Conservation (phyloP, 2,329 filamentous ascomycete species). For the Colletotrichum camelliae region DNA sequence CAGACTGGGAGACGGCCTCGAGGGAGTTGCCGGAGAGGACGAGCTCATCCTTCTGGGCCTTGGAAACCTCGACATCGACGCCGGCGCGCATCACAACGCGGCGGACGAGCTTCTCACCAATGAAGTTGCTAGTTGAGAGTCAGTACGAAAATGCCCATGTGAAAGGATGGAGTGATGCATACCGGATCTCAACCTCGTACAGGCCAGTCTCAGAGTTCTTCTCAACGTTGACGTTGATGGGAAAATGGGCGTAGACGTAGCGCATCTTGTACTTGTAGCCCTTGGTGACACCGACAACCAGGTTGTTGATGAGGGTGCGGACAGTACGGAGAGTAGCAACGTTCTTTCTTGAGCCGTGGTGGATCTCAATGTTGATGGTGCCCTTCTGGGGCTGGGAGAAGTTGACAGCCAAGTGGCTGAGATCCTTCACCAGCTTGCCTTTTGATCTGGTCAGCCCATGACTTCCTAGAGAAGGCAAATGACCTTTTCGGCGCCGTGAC, state of each 20-base stretch:
- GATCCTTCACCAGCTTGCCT: conserved; percentile 97
- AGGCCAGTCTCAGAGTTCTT: conserved; percentile 91
- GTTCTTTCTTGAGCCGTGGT: conserved; percentile 98
- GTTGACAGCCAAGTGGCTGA: conserved; percentile 94
- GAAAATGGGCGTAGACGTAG: conserved; percentile 99
- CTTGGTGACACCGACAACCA: conserved; percentile 98
- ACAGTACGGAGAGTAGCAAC: conserved; percentile 98
- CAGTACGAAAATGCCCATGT: background rate
- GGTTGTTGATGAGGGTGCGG: conserved; percentile 97
- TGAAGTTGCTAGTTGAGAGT: conserved; percentile 77
- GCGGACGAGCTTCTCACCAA: conserved; percentile 99
- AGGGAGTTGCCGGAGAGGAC: conserved; percentile 92
- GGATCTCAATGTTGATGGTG: conserved; percentile 94
- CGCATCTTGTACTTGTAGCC: conserved; percentile 99
- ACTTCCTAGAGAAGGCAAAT: conserved; percentile 12
- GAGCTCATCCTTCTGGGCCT: conserved; percentile 97
- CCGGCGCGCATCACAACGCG: conserved; percentile 86
- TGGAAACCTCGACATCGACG: conserved; percentile 88
- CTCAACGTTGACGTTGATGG: conserved; percentile 99
- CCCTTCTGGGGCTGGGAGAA: conserved; percentile 88
- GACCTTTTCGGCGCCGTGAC: conserved; percentile 3
- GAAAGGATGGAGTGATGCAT: conserved; percentile 39
- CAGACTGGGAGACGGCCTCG: conserved; percentile 96
- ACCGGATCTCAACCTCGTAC: conserved; percentile 97
- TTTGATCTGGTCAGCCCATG: conserved; percentile 24